Conservation (phyloP, 192 early-diverging fungal species). For the Rhizophagus clarus region DNA sequence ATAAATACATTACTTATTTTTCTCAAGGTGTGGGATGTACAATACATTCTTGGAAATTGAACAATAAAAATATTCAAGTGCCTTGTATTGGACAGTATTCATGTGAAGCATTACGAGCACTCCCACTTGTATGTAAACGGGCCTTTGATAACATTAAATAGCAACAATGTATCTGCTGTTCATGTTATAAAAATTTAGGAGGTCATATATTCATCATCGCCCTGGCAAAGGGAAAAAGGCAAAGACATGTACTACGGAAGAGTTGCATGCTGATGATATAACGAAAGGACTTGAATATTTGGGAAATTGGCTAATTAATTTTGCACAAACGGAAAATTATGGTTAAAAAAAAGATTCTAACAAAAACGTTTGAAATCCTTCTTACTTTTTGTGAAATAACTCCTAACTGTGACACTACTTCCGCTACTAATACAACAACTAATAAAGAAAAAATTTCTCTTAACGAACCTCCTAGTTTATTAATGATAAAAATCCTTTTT, state of each 20-base stretch:
- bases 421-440: too few relatives aligned
- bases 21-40: neutral
- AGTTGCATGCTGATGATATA: neutral
- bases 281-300: neutral
- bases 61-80: neutral
- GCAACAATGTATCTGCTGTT: neutral
- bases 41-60: neutral
- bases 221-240: neutral
- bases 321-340: neutral
- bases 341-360: neutral
- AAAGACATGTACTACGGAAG: neutral
- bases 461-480: too few relatives aligned
- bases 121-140: neutral
- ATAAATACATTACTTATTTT: neutral
- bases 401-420: too few relatives aligned
- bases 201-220: neutral
- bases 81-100: neutral
- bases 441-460: too few relatives aligned
- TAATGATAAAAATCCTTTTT: too few relatives aligned
- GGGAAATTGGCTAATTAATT: neutral
- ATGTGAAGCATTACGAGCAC: neutral
- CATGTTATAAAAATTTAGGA: neutral
- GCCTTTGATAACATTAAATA: neutral
- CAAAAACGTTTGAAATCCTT: neutral
- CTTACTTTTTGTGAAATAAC: too few relatives aligned